Conservation (phyloP, 495 filamentous ascomycete species). For the Penicillium crystallinum region DNA sequence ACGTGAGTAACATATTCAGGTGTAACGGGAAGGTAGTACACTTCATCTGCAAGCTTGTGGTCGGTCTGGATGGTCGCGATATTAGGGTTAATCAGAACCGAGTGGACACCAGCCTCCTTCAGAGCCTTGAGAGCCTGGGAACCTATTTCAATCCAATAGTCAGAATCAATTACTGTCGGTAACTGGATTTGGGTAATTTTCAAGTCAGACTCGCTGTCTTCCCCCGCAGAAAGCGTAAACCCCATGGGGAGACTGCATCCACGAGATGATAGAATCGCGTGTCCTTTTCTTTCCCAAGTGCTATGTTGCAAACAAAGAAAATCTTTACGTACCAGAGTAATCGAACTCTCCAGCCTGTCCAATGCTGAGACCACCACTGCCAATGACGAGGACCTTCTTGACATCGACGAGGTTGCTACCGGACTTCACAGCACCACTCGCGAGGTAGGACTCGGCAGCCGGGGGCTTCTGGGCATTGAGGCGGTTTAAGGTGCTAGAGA, state of each 20-base stretch:
- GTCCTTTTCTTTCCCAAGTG: not conserved
- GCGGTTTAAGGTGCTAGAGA: slow-evolving; percentile 39
- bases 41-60: slow-evolving; percentile 93
- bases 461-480: slow-evolving; percentile 60
- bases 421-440: slow-evolving; percentile 74
- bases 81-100: slow-evolving; percentile 96
- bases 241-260: not conserved
- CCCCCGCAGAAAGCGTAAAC: slow-evolving; percentile 6
- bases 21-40: slow-evolving; percentile 96
- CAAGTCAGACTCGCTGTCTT: slow-evolving; percentile 2
- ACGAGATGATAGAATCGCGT: not conserved
- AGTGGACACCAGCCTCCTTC: slow-evolving; percentile 92
- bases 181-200: not conserved
- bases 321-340: slow-evolving; percentile 70
- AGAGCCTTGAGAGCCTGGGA: slow-evolving; percentile 95
- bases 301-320: too few relatives aligned
- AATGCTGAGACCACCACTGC: slow-evolving; percentile 90
- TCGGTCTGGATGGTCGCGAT: slow-evolving; percentile 98
- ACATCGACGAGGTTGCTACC: slow-evolving; percentile 77
- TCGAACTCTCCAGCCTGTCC: slow-evolving; percentile 97
- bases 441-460: slow-evolving; percentile 80
- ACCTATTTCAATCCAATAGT: slow-evolving; percentile 46
- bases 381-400: slow-evolving; percentile 92
- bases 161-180: slow-evolving; percentile 4
- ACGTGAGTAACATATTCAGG: slow-evolving; percentile 97